Conservation (phyloP, 129 eudicot genomes). For the Chrysanthemum seticuspe region DNA sequence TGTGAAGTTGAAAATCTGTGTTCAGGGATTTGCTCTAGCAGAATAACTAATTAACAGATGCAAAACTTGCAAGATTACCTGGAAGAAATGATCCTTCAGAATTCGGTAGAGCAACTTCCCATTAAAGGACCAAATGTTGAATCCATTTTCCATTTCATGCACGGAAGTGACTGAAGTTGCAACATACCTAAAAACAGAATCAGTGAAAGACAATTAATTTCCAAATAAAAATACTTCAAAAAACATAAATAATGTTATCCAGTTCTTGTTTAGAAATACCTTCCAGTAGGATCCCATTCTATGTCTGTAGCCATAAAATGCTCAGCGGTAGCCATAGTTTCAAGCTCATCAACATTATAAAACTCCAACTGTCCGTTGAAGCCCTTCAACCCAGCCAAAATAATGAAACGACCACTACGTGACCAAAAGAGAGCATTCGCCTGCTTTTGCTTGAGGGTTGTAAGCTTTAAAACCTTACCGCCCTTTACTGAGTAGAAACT, state of each 20-base stretch:
- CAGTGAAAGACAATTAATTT: too few species aligned
- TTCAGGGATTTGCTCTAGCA: too few species aligned
- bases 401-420: slow-evolving; percentile 64
- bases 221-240: too few species aligned
- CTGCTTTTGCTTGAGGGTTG: slow-evolving; percentile 48
- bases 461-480: slow-evolving; percentile 45
- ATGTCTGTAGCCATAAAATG: slow-evolving; percentile 88
- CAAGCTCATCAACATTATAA: slow-evolving; percentile 84
- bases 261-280: slow-evolving; percentile 33
- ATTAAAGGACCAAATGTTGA: too few species aligned
- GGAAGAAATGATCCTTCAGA: too few species aligned
- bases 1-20: too few species aligned
- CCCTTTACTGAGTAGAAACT: slow-evolving; percentile 55
- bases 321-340: slow-evolving; percentile 79
- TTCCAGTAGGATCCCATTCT: slow-evolving; percentile 88
- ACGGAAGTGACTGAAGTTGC: too few species aligned
- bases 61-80: too few species aligned
- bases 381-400: slow-evolving; percentile 77
- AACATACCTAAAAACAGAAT: slow-evolving; percentile 35
- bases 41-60: too few species aligned
- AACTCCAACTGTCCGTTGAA: slow-evolving; percentile 82
- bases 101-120: too few species aligned
- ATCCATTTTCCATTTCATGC: too few species aligned
- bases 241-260: too few species aligned
- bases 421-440: slow-evolving; percentile 83